These are phyloP conservation scores for Diplogelasinospora grovesii DNA, from an alignment of 495 filamentous ascomycete genomes.

Conservation along the genomic window DNA sequence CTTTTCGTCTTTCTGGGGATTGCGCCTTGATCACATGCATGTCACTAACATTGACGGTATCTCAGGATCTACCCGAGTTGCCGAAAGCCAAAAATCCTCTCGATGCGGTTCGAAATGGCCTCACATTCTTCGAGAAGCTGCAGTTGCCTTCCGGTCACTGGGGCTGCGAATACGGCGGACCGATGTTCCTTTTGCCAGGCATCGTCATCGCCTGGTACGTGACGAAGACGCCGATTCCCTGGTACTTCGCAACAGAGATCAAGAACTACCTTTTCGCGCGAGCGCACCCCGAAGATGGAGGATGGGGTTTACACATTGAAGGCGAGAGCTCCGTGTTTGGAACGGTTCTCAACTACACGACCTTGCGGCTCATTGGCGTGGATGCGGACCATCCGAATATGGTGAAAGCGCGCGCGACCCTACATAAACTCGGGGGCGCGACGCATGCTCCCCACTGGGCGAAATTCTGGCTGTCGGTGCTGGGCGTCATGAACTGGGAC, in stretches of 20 bases:
- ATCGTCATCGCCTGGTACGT: constrained; percentile 84
- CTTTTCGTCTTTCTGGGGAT: background rate
- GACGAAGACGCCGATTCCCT: constrained; percentile 82
- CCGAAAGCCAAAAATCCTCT: constrained; percentile 65
- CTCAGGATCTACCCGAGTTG: constrained; percentile 64
- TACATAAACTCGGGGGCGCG: constrained; percentile 84
- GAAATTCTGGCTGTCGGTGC: constrained; percentile 82
- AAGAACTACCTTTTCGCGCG: constrained; percentile 87
- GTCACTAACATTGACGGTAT: too few relatives aligned
- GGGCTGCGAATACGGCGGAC: constrained; percentile 94
- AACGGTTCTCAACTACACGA: constrained; percentile 83
- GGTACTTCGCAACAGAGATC: constrained; percentile 77
- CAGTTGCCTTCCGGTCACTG: constrained; percentile 87
- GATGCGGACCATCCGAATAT: constrained; percentile 77
- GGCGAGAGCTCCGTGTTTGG: constrained; percentile 91
- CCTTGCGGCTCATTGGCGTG: constrained; percentile 80
- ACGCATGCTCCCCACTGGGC: constrained; percentile 86
- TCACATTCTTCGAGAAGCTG: constrained; percentile 83
- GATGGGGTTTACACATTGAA: constrained; percentile 96
- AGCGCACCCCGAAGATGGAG: constrained; percentile 81
- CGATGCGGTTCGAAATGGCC: constrained; percentile 70
- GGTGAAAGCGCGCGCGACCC: constrained; percentile 74
- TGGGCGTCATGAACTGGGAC: constrained; percentile 83
- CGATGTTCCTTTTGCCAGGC: constrained; percentile 79
- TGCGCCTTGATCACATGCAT: background rate